Conservation (phyloP, 768 basidiomycete genomes). For the Lentinus tigrinus region DNA sequence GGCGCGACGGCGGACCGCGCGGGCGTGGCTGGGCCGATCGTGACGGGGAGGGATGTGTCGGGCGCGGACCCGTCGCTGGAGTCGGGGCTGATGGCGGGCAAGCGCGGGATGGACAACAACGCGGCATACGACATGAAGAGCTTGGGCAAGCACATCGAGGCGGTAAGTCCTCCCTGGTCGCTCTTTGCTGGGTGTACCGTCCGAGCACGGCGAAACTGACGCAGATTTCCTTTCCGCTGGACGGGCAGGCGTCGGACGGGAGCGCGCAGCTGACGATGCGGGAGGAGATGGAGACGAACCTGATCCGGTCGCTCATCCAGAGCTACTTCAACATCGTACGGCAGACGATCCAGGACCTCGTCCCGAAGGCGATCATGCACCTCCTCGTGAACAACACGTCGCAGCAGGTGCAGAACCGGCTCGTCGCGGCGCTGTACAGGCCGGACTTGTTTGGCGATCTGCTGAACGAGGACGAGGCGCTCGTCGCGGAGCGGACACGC, state of each 20-base stretch:
- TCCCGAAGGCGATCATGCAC: constrained; percentile 99
- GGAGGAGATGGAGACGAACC: constrained; percentile 95
- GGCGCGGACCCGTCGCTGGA: constrained; percentile 49
- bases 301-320: constrained; percentile 92
- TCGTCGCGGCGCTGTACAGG: constrained; percentile 94
- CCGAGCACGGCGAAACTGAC: not conserved
- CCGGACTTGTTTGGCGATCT: constrained; percentile 89
- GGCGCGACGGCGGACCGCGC: constrained; percentile 50
- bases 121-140: constrained; percentile 99
- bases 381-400: constrained; percentile 95
- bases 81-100: constrained; percentile 65
- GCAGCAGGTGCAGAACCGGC: constrained; percentile 92
- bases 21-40: constrained; percentile 33
- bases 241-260: constrained; percentile 58
- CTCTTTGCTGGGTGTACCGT: not conserved
- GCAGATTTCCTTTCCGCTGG: not conserved
- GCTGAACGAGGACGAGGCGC: constrained; percentile 91
- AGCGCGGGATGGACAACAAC: constrained; percentile 66
- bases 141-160: constrained; percentile 94
- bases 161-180: constrained; percentile 62
- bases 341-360: constrained; percentile 93
- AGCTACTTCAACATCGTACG: constrained; percentile 97
- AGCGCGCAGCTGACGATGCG: constrained; percentile 66
- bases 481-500: constrained; percentile 89
- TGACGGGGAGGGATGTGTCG: constrained; percentile 66